Evolutionary conservation across 768 basidiomycete species (phyloP).

Genomic region (Tylopilus vinaceipallidus): DNA sequence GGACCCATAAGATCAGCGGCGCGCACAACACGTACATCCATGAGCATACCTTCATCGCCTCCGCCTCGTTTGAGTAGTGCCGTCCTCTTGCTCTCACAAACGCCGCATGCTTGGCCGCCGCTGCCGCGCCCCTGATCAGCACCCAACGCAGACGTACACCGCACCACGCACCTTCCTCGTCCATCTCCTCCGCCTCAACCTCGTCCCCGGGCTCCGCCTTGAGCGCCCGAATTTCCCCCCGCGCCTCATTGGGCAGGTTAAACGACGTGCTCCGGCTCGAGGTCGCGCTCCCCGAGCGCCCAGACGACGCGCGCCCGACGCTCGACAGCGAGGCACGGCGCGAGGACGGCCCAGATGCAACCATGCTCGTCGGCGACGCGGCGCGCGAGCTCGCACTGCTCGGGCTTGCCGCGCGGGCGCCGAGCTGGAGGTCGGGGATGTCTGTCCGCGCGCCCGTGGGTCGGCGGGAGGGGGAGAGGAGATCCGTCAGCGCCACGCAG

Average conservation of each 20-base stretch:
- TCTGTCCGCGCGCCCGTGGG: slow-evolving; percentile 43
- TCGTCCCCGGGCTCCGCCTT: slow-evolving; percentile 44
- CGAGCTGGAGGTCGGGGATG: slow-evolving; percentile 76
- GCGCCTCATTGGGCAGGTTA: slow-evolving; percentile 70
- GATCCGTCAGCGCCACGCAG: too few species aligned
- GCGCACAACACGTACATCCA: background rate
- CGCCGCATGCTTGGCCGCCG: slow-evolving; percentile 77
- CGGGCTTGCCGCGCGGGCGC: slow-evolving; percentile 33
- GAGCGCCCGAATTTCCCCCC: slow-evolving; percentile 54
- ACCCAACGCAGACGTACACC: background rate
- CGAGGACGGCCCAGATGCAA: slow-evolving; percentile 67
- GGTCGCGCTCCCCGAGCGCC: slow-evolving; percentile 60
- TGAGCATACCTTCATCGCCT: slow-evolving; percentile 80
- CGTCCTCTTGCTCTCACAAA: slow-evolving; percentile 79
- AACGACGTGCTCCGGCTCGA: slow-evolving; percentile 83
- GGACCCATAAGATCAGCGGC: slow-evolving; percentile 6
- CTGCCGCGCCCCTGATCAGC: slow-evolving; percentile 37
- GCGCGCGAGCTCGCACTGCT: slow-evolving; percentile 41
- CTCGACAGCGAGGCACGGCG: slow-evolving; percentile 75
- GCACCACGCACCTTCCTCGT: slow-evolving; percentile 68
- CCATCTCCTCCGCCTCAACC: slow-evolving; percentile 80
- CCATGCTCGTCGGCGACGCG: slow-evolving; percentile 57
- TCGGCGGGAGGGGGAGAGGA: too few species aligned
- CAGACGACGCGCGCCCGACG: slow-evolving; percentile 48
- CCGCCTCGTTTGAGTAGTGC: slow-evolving; percentile 89